Percentiles rank a stretch among this genome's conserved stretches.
phyloP scores from a whole-genome alignment of 306 rosid species.

The Coriaria nepalensis region DNA sequence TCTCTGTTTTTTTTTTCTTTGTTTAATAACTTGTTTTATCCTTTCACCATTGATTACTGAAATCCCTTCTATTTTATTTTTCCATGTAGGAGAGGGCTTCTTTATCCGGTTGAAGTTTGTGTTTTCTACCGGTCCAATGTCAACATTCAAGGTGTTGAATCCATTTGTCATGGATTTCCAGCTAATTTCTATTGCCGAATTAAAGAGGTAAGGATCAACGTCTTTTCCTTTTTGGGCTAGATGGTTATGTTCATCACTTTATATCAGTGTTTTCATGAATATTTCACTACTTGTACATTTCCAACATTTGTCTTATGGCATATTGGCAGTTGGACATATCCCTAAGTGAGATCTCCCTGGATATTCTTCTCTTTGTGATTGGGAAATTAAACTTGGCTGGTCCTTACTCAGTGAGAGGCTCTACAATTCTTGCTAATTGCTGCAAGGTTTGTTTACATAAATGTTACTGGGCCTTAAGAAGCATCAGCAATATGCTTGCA shows the following conservation, averaged over 20 bases:
- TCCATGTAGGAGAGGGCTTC: slow-evolving; percentile 57
- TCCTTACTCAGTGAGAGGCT: slow-evolving; percentile 64
- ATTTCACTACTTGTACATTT: slow-evolving; percentile 17
- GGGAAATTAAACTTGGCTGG: slow-evolving; percentile 74
- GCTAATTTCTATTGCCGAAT: slow-evolving; percentile 59
- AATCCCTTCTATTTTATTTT: slow-evolving; percentile 9
- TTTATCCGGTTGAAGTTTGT: slow-evolving; percentile 55
- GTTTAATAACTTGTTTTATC: slow-evolving; percentile 6
- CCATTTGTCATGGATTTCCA: slow-evolving; percentile 44
- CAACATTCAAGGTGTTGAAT: slow-evolving; percentile 28
- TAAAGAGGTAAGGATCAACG: slow-evolving; percentile 37
- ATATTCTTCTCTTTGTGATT: slow-evolving; percentile 62
- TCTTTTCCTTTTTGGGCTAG: neutral
- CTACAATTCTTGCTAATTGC: slow-evolving; percentile 51
- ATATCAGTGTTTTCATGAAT: no score
- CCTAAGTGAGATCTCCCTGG: slow-evolving; percentile 72
- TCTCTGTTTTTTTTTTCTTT: neutral
- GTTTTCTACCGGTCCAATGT: slow-evolving; percentile 47
- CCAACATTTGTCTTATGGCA: slow-evolving; percentile 15
- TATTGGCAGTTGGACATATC: slow-evolving; percentile 53
- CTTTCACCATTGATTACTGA: no score
- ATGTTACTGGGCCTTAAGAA: slow-evolving; percentile 4
- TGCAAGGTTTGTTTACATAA: slow-evolving; percentile 59
- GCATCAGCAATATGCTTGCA: no score
- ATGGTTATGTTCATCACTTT: no score